Percentiles rank a stretch among this genome's conserved stretches.
phyloP scores from a whole-genome alignment of 768 basidiomycete genomes.

The Tricholoma sp. region DNA sequence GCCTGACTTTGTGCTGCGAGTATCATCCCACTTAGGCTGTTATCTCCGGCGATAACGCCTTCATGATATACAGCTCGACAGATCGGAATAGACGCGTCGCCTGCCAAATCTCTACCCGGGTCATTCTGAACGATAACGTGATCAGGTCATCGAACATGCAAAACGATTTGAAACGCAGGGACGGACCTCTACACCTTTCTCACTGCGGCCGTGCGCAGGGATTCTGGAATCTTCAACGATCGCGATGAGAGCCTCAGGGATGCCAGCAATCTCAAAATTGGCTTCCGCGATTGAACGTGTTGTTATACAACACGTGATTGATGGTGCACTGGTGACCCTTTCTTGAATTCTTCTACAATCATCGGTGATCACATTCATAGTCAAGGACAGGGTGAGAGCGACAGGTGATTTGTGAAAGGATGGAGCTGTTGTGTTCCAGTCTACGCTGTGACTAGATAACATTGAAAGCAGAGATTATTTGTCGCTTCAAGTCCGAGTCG shows the following conservation, averaged over 20 bases:
- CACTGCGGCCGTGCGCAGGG: not conserved
- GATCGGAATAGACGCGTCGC: not conserved
- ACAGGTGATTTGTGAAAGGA: not conserved
- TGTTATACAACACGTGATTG: not conserved
- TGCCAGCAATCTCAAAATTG: not conserved
- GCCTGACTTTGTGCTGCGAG: conserved; percentile 1
- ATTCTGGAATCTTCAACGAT: not conserved
- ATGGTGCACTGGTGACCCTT: not conserved
- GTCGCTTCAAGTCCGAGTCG: not conserved
- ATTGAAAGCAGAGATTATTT: not conserved
- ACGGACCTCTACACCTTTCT: not conserved
- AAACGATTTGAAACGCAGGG: not conserved
- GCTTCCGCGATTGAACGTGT: not conserved
- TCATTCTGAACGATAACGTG: conserved; percentile 2
- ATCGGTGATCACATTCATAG: not conserved
- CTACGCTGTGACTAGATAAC: not conserved
- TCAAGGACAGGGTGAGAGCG: not conserved
- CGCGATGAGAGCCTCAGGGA: not conserved
- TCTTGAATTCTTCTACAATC: not conserved
- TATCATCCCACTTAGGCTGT: conserved; percentile 2
- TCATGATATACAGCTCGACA: not conserved
- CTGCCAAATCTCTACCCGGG: not conserved
- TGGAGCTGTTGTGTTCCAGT: not conserved
- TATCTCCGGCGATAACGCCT: not conserved
- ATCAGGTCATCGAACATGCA: not conserved